Percentiles rank a stretch among this genome's conserved stretches.
Evolutionary conservation across 768 basidiomycete species (phyloP).

Genomic region (Asterophora lycoperdoides): DNA sequence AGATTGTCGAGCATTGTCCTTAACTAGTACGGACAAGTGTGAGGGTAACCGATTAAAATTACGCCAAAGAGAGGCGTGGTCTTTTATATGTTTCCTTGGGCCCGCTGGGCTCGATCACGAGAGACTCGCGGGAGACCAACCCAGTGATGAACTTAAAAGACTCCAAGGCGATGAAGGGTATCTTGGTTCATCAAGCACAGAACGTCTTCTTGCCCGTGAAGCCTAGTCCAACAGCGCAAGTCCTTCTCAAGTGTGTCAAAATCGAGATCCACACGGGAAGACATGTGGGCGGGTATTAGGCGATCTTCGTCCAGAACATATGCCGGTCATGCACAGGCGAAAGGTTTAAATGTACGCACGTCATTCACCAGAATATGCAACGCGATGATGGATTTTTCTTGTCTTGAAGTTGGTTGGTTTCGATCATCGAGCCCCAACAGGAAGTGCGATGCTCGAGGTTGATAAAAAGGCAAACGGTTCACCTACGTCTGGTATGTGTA

Average conservation of each 20-base stretch:
- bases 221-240: background rate
- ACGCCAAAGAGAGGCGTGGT: background rate
- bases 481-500: background rate
- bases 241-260: background rate
- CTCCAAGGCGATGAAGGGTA: background rate
- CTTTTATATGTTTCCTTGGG: slow-evolving; percentile 13
- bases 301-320: background rate
- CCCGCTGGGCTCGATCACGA: slow-evolving; percentile 16
- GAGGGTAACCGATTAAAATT: slow-evolving; percentile 3
- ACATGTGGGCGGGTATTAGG: background rate
- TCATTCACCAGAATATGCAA: too few relatives aligned
- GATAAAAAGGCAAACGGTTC: background rate
- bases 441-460: slow-evolving; percentile 10
- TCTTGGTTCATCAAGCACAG: background rate
- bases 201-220: slow-evolving; percentile 5
- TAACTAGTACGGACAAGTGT: background rate
- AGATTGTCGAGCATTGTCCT: slow-evolving; percentile 23
- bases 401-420: background rate
- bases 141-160: background rate
- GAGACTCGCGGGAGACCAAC: too few relatives aligned
- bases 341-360: background rate
- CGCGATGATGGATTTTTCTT: background rate
- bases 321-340: background rate
- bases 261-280: background rate
- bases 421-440: background rate